A percentile compares a stretch with the other conserved stretches of the same genome.
These are phyloP conservation scores for Jacaranda copaia DNA, from an alignment of 257 asterid species.

Conservation along the genomic window DNA sequence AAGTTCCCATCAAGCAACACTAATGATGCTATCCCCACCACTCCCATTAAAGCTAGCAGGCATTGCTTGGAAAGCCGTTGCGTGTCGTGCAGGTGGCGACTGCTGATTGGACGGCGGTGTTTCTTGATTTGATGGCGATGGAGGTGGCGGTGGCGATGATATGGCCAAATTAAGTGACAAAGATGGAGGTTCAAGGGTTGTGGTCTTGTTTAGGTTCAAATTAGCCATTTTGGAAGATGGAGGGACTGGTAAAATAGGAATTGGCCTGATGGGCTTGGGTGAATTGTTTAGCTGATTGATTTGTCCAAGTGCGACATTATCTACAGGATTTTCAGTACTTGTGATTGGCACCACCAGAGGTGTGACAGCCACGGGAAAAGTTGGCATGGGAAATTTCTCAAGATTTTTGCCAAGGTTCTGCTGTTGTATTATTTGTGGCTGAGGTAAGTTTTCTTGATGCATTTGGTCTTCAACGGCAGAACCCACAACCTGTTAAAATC, in stretches of 20 bases:
- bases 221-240: constrained; percentile 83
- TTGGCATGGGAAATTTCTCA: constrained; percentile 49
- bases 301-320: constrained; percentile 44
- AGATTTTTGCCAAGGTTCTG: constrained; percentile 44
- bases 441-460: constrained; percentile 47
- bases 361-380: constrained; percentile 46
- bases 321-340: constrained; percentile 37
- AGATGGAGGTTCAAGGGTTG: constrained; percentile 46
- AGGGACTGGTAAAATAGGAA: constrained; percentile 76
- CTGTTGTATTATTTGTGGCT: constrained; percentile 43
- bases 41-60: constrained; percentile 67
- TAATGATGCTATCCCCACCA: constrained; percentile 90
- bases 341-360: constrained; percentile 42
- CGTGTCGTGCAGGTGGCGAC: constrained; percentile 49
- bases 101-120: constrained; percentile 44
- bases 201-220: constrained; percentile 64
- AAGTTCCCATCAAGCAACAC: constrained; percentile 77
- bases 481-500: constrained; percentile 49
- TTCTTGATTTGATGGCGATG: constrained; percentile 33
- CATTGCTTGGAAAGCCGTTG: constrained; percentile 66
- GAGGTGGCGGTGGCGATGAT: constrained; percentile 41
- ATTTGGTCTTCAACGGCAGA: constrained; percentile 57
- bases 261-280: constrained; percentile 61
- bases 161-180: constrained; percentile 66
- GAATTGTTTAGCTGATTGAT: constrained; percentile 61